phyloP scores from a whole-genome alignment of 1,284 basidiomycete species.

The Veloboletus limbatus region DNA sequence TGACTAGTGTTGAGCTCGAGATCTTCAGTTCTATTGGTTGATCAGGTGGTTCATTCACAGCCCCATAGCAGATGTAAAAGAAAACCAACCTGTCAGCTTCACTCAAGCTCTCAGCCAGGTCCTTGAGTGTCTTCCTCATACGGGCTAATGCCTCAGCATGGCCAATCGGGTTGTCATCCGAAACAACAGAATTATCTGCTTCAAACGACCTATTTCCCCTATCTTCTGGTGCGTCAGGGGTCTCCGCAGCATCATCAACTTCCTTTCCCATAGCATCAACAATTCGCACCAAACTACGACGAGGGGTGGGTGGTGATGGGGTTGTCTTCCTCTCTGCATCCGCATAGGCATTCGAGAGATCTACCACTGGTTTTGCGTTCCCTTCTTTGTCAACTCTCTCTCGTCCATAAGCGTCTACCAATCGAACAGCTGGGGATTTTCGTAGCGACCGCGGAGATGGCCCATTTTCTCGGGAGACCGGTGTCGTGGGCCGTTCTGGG shows the following conservation, averaged over 20 bases:
- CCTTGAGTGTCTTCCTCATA: conserved; percentile 54
- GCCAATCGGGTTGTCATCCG: conserved; percentile 36
- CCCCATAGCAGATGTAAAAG: conserved; percentile 3
- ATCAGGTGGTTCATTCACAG: conserved; percentile 12
- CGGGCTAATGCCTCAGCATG: conserved; percentile 52
- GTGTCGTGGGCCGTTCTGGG: conserved; percentile 21
- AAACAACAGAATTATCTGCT: conserved; percentile 23
- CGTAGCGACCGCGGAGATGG: conserved; percentile 38
- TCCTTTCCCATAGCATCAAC: conserved; percentile 68
- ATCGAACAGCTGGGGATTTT: conserved; percentile 50
- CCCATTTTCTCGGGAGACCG: conserved; percentile 23
- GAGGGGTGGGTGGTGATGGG: conserved; percentile 29
- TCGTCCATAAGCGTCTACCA: conserved; percentile 59
- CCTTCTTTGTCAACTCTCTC: conserved; percentile 28
- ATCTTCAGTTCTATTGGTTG: conserved; percentile 36
- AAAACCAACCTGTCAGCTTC: conserved; percentile 51
- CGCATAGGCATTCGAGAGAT: conserved; percentile 9
- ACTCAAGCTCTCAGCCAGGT: conserved; percentile 52
- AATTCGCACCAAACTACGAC: conserved; percentile 49
- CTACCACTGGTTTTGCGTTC: not conserved
- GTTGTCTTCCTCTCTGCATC: conserved; percentile 16
- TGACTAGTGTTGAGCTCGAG: conserved; percentile 40
- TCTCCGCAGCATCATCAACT: conserved; percentile 35
- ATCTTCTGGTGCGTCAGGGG: conserved; percentile 31
- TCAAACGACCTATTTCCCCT: conserved; percentile 26